Base-by-base conservation (phyloP, 2,329 filamentous ascomycete species). In the Bisporella sp. region DNA sequence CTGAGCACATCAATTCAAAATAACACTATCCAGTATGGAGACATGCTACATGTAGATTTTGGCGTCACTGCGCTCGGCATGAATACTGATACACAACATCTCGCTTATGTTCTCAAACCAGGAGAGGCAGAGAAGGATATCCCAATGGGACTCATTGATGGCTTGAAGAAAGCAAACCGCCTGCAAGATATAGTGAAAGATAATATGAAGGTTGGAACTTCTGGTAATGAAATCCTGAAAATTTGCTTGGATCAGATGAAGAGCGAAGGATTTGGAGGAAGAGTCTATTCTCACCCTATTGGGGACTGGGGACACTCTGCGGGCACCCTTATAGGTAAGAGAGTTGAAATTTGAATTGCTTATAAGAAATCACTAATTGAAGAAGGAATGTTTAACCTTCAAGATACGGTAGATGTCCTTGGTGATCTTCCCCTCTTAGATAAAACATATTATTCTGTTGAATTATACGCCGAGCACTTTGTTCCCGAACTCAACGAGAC, bases 241-340 rank as follows among this genome's bases (percentile, higher is more conserved):
- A 65, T 61, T 0, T 63, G 64, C 2, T 63, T 68, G 40, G 55
- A 62, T 9, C 66, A 73, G 52, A 76, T 76, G 70, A 57, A 58
- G 8, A 55, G 51, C 4, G 71, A 74, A 53, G 70, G 68, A 0
- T 72, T 76, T 37, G 57, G 70, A 48, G 74, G 73, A 7, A 73
- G 66, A 57, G 69, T 77, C 5, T 77, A 77, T 57, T 72, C 66
- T 39, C 73, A 77, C 49, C 67, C 73, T 1, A 74, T 75, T 11
- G 74, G 74, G 8, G 74, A 77, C 61, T 76, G 72, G 69, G 74
- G 74, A 1, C 74, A 76, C 52, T 70, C 71, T 2, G 74, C 73
- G 0, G 74, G 74, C 0, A 69, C 73, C 0, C 53, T 74, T 5
- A 72, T 76, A 47, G 73, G 73, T 72, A 61, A 48, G 21, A 21